Percentiles rank a stretch among this genome's conserved stretches.
phyloP scores from a whole-genome alignment of 768 basidiomycete genomes.

The Kwoniella europaea region DNA sequence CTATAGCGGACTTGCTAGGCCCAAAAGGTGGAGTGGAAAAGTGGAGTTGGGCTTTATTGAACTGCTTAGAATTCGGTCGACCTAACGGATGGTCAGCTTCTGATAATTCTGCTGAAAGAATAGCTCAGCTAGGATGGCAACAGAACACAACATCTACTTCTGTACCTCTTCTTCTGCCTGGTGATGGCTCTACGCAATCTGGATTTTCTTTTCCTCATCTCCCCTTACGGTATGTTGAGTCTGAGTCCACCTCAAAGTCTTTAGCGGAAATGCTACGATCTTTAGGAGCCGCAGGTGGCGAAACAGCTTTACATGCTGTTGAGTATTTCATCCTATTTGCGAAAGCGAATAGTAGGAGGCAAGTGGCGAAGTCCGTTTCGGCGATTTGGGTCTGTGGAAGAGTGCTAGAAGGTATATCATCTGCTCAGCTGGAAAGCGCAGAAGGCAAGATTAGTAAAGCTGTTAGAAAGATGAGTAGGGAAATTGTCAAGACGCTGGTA shows the following conservation, averaged over 20 bases:
- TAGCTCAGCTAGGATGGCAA: conserved; percentile 44
- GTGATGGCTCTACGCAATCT: background rate
- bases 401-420: conserved; percentile 73
- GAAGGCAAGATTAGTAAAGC: conserved; percentile 60
- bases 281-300: conserved; percentile 72
- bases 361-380: conserved; percentile 60
- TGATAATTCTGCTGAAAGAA: conserved; percentile 21
- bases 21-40: conserved; percentile 82
- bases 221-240: conserved; percentile 48
- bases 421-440: conserved; percentile 23
- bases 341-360: conserved; percentile 63
- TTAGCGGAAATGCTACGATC: conserved; percentile 75
- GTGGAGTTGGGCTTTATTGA: conserved; percentile 87
- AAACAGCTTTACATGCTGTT: conserved; percentile 69
- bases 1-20: conserved; percentile 67
- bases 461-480: conserved; percentile 70
- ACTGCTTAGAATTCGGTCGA: conserved; percentile 79
- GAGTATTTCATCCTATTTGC: conserved; percentile 78
- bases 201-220: conserved; percentile 40
- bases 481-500: conserved; percentile 68
- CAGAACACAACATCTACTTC: conserved; percentile 3
- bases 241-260: conserved; percentile 58
- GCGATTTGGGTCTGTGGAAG: conserved; percentile 85
- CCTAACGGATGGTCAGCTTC: conserved; percentile 36
- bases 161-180: conserved; percentile 2